Base-by-base conservation (phyloP, 768 basidiomycete genomes). In the Exidia glandulosa region DNA sequence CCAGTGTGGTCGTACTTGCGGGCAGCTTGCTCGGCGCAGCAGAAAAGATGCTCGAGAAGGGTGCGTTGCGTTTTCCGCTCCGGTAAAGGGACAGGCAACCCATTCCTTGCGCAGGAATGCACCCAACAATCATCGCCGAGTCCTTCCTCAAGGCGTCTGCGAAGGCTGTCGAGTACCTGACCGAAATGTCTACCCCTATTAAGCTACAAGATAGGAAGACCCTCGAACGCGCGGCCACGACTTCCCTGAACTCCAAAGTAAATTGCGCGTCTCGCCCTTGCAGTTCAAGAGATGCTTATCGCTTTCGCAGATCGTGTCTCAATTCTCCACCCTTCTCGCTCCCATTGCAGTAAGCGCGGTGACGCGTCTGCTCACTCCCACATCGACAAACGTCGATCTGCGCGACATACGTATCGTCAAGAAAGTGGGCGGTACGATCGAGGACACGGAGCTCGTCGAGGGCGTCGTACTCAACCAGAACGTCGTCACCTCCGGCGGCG, bases 341-440 rank as follows among this genome's bases (percentile, higher is more conserved):
- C 96, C 96, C 37, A 99, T 98, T 65, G 96, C 96, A 16, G 96
- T 99, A n/a, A 81, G 85, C 57, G 94, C 95, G 31, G 96, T 99
- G 45, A 91, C 88, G 25, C 89, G 94, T 62, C 82, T 99, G 41
- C 85, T 90, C 54, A 90, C 90, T 0, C 81, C 90, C 0, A 85
- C 87, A 4, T 94, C 94, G 3, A 88, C 90, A 10, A 98, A 93
- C 67, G 96, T 99, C 57, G 96, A 99, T 73, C 84, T 99, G 27
- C 82, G 93, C 61, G 96, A 99, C 72, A 87, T 98, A 69, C 86
- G 96, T 32, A 80, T 99, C 64, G 94, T 99, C 57, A 98, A 95
- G 77, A 98, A 97, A 72, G 91, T 98, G 57, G 96, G 96, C 25
- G 96, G 96, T 47, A 98, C 96, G 2, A 99, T 99, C 63, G 96